Base-by-base conservation (phyloP, 2,329 filamentous ascomycete species). In the Paradendryphiella salina region DNA sequence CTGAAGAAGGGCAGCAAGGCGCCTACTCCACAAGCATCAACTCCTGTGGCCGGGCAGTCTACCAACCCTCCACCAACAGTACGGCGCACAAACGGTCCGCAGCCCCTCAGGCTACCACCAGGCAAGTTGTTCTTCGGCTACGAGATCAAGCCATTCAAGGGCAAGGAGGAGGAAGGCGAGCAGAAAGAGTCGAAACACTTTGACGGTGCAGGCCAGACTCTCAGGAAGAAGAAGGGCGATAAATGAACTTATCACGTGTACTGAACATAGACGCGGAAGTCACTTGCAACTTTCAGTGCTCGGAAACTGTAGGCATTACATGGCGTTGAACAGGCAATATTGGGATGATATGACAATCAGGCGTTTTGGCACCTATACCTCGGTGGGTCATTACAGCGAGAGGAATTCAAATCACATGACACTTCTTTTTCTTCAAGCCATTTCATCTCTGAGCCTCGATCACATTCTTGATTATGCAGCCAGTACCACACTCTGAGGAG, bases 101-200 rank as follows among this genome's bases (percentile, higher is more conserved):
- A 94, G 69, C 91, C 93, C 3, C 80, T 99, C 6, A 83, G 94
- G 21, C 73, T 99, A 43, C 83, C 90, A 0, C 87, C 89, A 0
- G 94, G 94, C 65, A 96, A 96, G 75, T 80, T 99, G 4, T 99
- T 99, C 79, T 96, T 99, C 58, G 94, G 94, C 3, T 99, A 97
- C 67, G 88, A 96, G 66, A 82, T 96, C 69, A 96, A 88, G 73
- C 93, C 93, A 0, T 80, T 95, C 34, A 92, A 90, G 77, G 89
- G 89, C 7, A 85, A 87, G 50, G 87, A 85, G 53, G 80, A 82
- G 3, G 80, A 75, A 50, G 56, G 81, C 52, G 84, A 85, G 62
- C 87, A 87, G n/a, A 80, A 74, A 52, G 59, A 81, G 52, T 83
- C 85, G 58, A 88, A 87, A 14, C 64, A 71, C 28, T 96, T 96